phyloP scores from a whole-genome alignment of 2,329 filamentous ascomycete genomes.

The Escovopsis sp. region DNA sequence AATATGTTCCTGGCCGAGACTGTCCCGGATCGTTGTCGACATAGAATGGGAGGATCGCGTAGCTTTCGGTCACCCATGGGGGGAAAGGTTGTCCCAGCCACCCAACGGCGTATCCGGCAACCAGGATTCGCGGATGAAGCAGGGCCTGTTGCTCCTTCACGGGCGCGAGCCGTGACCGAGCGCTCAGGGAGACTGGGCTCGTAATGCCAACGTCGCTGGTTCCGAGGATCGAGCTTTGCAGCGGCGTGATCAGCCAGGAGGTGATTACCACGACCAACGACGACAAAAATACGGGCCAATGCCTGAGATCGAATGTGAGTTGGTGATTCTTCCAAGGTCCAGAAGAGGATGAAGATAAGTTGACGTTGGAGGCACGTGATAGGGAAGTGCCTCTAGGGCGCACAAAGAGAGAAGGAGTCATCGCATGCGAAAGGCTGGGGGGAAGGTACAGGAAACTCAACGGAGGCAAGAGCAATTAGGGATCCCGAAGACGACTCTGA shows the following conservation, averaged over 20 bases:
- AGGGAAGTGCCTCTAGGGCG: too few species aligned
- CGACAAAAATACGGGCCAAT: slow-evolving; percentile 20
- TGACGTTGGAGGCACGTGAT: too few species aligned
- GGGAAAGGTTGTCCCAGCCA: slow-evolving; percentile 31
- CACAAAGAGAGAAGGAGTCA: too few species aligned
- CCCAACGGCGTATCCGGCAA: slow-evolving; percentile 28
- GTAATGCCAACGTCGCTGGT: too few species aligned
- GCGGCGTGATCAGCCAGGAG: slow-evolving; percentile 38
- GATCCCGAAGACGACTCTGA: too few species aligned
- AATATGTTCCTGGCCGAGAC: slow-evolving; percentile 7
- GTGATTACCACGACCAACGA: slow-evolving; percentile 33
- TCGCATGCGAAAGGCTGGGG: too few species aligned
- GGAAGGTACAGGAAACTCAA: too few species aligned
- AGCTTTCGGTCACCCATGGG: slow-evolving; percentile 26
- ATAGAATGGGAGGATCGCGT: slow-evolving; percentile 27
- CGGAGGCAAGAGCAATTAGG: too few species aligned
- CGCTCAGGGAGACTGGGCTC: neutral
- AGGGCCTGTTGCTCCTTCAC: slow-evolving; percentile 6
- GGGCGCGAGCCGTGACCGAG: slow-evolving; percentile 6
- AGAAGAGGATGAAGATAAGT: too few species aligned
- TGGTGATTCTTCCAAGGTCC: too few species aligned
- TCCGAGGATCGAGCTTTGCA: slow-evolving; percentile 39
- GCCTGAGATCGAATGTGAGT: slow-evolving; percentile 1
- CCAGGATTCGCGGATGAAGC: slow-evolving; percentile 22
- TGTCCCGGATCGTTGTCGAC: neutral